These are phyloP conservation scores for Penicillium sp. DNA, from an alignment of 2,329 filamentous ascomycete genomes.

Conservation along the genomic window DNA sequence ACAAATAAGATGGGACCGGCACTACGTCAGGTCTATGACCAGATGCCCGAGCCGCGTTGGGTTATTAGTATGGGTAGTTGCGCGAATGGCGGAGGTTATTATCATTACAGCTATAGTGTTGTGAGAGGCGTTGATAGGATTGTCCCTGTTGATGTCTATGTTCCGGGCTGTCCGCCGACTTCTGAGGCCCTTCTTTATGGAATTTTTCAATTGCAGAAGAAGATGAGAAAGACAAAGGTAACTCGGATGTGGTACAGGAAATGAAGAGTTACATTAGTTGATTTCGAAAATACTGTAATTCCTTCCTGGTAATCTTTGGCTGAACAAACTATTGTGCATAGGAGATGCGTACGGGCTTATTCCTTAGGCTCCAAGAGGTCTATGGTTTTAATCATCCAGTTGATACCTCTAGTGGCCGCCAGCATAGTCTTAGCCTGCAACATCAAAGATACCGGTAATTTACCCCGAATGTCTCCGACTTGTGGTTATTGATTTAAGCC, in stretches of 20 bases:
- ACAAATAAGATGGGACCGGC: constrained; percentile 97
- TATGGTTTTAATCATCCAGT: no score
- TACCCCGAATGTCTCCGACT: no score
- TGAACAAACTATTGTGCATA: no score
- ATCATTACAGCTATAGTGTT: constrained; percentile 81
- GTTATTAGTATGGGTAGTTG: constrained; percentile 83
- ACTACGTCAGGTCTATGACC: constrained; percentile 86
- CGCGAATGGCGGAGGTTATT: constrained; percentile 82
- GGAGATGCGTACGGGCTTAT: no score
- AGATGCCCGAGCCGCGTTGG: constrained; percentile 92
- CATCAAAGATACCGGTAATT: no score
- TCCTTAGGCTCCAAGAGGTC: no score
- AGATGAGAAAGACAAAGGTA: constrained; percentile 1
- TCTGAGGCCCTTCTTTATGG: constrained; percentile 7
- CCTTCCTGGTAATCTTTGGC: no score
- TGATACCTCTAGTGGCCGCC: no score
- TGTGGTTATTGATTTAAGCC: no score
- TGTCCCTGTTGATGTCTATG: constrained; percentile 77
- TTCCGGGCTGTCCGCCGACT: constrained; percentile 6
- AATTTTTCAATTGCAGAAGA: constrained; percentile 3
- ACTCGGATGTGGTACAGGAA: constrained; percentile 12
- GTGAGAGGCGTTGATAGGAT: constrained; percentile 74
- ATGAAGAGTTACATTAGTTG: not conserved
- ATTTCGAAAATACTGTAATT: no score
- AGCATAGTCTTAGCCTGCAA: no score